phyloP scores from a whole-genome alignment of 768 basidiomycete genomes.

The Pisolithus albus region DNA sequence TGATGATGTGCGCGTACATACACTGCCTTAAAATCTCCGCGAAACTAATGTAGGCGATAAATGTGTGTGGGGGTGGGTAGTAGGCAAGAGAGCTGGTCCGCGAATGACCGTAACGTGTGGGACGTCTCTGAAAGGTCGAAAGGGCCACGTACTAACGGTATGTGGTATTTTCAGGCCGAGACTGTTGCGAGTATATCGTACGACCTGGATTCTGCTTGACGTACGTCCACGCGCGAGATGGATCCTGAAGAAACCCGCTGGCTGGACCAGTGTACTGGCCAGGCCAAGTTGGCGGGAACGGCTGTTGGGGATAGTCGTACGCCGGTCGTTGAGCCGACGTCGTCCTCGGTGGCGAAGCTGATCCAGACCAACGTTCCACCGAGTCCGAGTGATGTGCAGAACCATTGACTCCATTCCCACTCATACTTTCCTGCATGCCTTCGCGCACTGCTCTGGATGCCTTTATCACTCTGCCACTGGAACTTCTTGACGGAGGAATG shows the following conservation, averaged over 20 bases:
- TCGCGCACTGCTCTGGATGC: slow-evolving; percentile 24
- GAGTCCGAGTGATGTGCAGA: slow-evolving; percentile 11
- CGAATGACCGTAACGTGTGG: neutral
- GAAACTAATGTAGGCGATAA: neutral
- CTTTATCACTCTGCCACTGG: slow-evolving; percentile 24
- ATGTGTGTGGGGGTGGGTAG: neutral
- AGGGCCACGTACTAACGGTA: slow-evolving; percentile 16
- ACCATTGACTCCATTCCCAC: slow-evolving; percentile 18
- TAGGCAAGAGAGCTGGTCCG: neutral
- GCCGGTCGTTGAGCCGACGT: slow-evolving; percentile 10
- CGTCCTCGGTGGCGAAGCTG: slow-evolving; percentile 19
- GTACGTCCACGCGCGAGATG: slow-evolving; percentile 30
- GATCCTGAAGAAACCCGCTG: slow-evolving; percentile 43
- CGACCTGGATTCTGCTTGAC: slow-evolving; percentile 46
- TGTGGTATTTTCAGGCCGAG: slow-evolving; percentile 29
- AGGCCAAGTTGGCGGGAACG: slow-evolving; percentile 25
- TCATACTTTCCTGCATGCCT: slow-evolving; percentile 20
- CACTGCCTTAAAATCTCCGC: neutral
- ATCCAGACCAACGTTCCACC: slow-evolving; percentile 19
- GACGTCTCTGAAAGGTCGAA: neutral
- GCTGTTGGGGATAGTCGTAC: slow-evolving; percentile 13
- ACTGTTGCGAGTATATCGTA: slow-evolving; percentile 55
- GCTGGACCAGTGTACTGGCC: slow-evolving; percentile 43
- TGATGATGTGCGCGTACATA: neutral
- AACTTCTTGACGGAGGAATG: slow-evolving; percentile 21